Conservation (phyloP, 371 early-diverging fungal species). For the Syncephalastrum sp. region DNA sequence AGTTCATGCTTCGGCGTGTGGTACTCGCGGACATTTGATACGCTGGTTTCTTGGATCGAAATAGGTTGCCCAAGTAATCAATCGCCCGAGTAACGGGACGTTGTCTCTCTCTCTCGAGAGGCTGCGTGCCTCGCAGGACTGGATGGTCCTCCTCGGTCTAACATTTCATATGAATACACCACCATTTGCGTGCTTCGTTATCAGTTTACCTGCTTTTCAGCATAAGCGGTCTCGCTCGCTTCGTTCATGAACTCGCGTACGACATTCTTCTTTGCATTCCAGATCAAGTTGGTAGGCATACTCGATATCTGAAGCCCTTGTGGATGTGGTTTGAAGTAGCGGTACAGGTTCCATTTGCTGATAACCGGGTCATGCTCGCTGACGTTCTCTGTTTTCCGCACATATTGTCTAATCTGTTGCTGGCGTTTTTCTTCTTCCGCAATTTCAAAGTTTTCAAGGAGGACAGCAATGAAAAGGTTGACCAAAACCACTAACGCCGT, state of each 20-base stretch:
- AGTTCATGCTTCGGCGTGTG: slow-evolving; percentile 11
- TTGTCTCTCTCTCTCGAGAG: too few species aligned
- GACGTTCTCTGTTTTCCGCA: slow-evolving; percentile 33
- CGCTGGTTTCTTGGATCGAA: background rate
- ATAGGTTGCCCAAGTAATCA: background rate
- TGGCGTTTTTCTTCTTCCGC: slow-evolving; percentile 58
- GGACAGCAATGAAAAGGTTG: slow-evolving; percentile 64
- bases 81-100: background rate
- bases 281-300: slow-evolving; percentile 37
- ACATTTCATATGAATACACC: too few species aligned
- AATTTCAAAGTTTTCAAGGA: slow-evolving; percentile 70
- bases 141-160: background rate
- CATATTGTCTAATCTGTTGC: slow-evolving; percentile 53
- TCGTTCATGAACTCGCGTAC: slow-evolving; percentile 54
- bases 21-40: background rate
- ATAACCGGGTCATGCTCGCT: slow-evolving; percentile 35
- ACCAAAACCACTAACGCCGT: slow-evolving; percentile 50
- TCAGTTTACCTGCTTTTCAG: slow-evolving; percentile 4
- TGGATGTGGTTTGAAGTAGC: slow-evolving; percentile 53
- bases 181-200: too few species aligned
- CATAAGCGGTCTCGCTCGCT: background rate
- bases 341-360: slow-evolving; percentile 52
- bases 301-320: slow-evolving; percentile 44
- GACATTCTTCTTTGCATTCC: slow-evolving; percentile 48
- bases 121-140: slow-evolving; percentile 1